phyloP scores from a whole-genome alignment of 1,284 basidiomycete species.

The Anthracocystis panici-leucophaei region DNA sequence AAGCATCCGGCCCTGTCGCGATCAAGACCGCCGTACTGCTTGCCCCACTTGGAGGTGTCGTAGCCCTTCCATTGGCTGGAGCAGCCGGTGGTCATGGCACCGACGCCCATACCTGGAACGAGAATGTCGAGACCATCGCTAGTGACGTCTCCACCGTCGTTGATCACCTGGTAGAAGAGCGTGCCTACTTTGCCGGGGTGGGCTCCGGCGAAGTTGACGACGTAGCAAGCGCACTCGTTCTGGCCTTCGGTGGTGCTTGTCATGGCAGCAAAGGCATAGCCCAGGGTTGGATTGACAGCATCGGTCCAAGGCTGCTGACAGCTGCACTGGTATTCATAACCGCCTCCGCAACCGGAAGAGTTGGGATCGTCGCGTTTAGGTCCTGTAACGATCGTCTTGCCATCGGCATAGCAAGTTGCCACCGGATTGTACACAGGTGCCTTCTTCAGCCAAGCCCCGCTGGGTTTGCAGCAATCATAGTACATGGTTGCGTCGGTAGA shows the following conservation, averaged over 20 bases:
- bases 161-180: conserved; percentile 47
- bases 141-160: conserved; percentile 31
- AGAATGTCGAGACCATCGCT: conserved; percentile 41
- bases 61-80: conserved; percentile 26
- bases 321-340: conserved; percentile 37
- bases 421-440: conserved; percentile 32
- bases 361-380: conserved; percentile 18
- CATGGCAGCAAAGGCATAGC: conserved; percentile 41
- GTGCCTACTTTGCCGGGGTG: conserved; percentile 34
- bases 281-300: conserved; percentile 18
- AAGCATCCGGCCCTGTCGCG: conserved; percentile 20
- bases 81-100: conserved; percentile 29
- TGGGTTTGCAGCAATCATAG: conserved; percentile 37
- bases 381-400: conserved; percentile 40
- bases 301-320: conserved; percentile 51
- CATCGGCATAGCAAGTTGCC: conserved; percentile 23
- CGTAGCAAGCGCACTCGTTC: conserved; percentile 35
- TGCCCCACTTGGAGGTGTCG: conserved; percentile 35
- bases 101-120: conserved; percentile 43
- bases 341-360: conserved; percentile 45
- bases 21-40: conserved; percentile 42
- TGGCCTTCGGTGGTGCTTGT: conserved; percentile 20
- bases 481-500: conserved; percentile 43
- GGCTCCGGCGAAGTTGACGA: conserved; percentile 21
- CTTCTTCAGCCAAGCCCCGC: background rate